These are phyloP conservation scores for Linnemannia hyalina DNA, from an alignment of 192 early-diverging fungal genomes.

Conservation along the genomic window DNA sequence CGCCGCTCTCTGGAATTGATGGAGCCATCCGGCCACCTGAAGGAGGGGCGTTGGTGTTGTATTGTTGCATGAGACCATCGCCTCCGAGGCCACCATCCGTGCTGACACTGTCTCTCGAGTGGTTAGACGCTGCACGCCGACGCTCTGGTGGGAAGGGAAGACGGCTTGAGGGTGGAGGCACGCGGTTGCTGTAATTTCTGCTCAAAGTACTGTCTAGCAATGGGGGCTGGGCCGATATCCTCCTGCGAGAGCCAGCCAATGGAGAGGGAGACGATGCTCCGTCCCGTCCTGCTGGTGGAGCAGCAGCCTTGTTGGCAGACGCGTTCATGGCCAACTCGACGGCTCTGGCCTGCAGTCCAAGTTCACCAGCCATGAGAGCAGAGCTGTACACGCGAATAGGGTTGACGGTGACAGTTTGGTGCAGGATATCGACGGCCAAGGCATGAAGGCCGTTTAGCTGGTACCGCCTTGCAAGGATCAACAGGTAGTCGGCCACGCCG, in stretches of 20 bases:
- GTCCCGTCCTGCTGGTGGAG: background rate
- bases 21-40: background rate
- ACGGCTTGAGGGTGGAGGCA: slow-evolving; percentile 36
- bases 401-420: slow-evolving; percentile 25
- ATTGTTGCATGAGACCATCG: slow-evolving; percentile 31
- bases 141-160: slow-evolving; percentile 33
- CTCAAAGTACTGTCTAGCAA: slow-evolving; percentile 20
- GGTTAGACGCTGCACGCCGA: slow-evolving; percentile 18
- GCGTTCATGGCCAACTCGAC: slow-evolving; percentile 40
- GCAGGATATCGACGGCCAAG: slow-evolving; percentile 30
- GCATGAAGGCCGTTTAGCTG: slow-evolving; percentile 50
- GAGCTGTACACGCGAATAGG: slow-evolving; percentile 41
- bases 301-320: background rate
- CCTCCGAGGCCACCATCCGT: slow-evolving; percentile 36
- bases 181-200: slow-evolving; percentile 34
- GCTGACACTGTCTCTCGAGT: slow-evolving; percentile 47
- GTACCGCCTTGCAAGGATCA: slow-evolving; percentile 46
- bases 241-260: background rate
- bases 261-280: background rate
- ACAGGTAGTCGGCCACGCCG: slow-evolving; percentile 37
- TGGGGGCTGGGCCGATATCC: slow-evolving; percentile 6
- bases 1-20: background rate
- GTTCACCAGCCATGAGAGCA: slow-evolving; percentile 42
- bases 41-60: slow-evolving; percentile 1
- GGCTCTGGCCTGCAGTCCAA: slow-evolving; percentile 53